Evolutionary conservation across 257 asterid species (phyloP).

Genomic region (Ocimum tenuiflorum): DNA sequence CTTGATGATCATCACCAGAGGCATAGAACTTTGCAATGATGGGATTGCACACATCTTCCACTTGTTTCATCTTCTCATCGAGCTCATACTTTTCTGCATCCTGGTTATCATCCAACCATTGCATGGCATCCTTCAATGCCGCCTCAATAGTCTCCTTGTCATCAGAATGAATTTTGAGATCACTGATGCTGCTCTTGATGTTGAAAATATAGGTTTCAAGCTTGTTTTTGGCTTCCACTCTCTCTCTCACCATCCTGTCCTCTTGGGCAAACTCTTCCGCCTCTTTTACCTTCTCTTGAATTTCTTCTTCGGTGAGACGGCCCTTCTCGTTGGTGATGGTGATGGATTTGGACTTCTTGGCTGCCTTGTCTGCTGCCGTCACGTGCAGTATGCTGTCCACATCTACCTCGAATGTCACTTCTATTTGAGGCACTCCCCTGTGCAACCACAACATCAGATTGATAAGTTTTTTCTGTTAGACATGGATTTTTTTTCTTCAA

Average conservation of each 20-base stretch:
- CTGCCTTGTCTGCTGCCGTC: slow-evolving; percentile 47
- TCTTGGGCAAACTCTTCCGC: slow-evolving; percentile 52
- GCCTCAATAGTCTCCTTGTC: slow-evolving; percentile 40
- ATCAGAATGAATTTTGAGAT: slow-evolving; percentile 33
- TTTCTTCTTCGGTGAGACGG: slow-evolving; percentile 43
- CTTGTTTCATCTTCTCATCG: slow-evolving; percentile 44
- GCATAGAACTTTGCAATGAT: slow-evolving; percentile 18
- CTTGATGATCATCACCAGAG: background rate
- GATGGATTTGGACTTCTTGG: slow-evolving; percentile 40
- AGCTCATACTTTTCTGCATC: slow-evolving; percentile 42
- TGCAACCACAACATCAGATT: background rate
- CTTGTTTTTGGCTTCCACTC: slow-evolving; percentile 39
- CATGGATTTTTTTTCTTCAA: too few relatives aligned
- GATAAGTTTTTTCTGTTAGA: too few relatives aligned
- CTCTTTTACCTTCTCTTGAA: slow-evolving; percentile 38
- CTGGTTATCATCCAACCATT: slow-evolving; percentile 43
- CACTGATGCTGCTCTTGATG: slow-evolving; percentile 39
- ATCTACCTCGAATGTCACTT: slow-evolving; percentile 52
- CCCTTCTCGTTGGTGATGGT: slow-evolving; percentile 49
- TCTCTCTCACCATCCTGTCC: slow-evolving; percentile 38
- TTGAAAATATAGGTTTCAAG: slow-evolving; percentile 37
- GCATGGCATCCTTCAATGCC: slow-evolving; percentile 32
- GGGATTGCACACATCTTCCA: slow-evolving; percentile 50
- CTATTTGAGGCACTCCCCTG: slow-evolving; percentile 57
- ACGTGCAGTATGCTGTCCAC: slow-evolving; percentile 42